Evolutionary conservation across 805 yeast species (phyloP), one percentile per base, ranked within the genome.

Genomic region (Diddensiella caesifluorescens): DNA sequence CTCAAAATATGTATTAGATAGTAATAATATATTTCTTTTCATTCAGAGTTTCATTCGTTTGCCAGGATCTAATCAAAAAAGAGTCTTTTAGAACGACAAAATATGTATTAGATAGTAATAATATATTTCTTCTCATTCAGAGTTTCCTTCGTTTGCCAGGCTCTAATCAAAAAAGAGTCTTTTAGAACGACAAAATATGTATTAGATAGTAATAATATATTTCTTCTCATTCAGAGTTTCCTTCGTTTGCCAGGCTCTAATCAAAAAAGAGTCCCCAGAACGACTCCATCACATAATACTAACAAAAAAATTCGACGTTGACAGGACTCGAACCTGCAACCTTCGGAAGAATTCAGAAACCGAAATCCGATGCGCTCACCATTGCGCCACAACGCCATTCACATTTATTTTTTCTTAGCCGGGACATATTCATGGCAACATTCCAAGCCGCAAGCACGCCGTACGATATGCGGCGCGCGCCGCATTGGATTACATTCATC

Each of bases 321-420:
- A 51, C 57, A 54, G 59, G 59, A 54, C 59, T 54, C 59, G 59
- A 54, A 54, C 59, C 59, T 54, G 59, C 59, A 54, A 51, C 59
- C 59, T 54, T 53, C 56, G 58, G 57, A 46, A 45, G 48, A 42
- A 42, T 42, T 42, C 46, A 23, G 32, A 36, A 43, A 51, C 58
- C 58, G 58, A 54, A 54, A 54, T 49, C 58, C 57, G 54, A 53
- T 53, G 58, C 58, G 59, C 57, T 54, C 54, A 54, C 58, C 58
- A 54, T 54, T 54, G 57, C 59, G 58, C 58, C 58, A 54, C 56
- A 51, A 49, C 53, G 48, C 57, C 57, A 35, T n/a, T n/a, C n/a
- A n/a, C n/a, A n/a, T n/a, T n/a, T n/a, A n/a, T n/a, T n/a, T n/a
- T n/a, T n/a, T n/a, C n/a, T n/a, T n/a, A n/a, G n/a, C n/a, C n/a